Evolutionary conservation across 768 basidiomycete species (phyloP), one percentile per base, ranked within the genome.

Genomic region (Mycena filopes): DNA sequence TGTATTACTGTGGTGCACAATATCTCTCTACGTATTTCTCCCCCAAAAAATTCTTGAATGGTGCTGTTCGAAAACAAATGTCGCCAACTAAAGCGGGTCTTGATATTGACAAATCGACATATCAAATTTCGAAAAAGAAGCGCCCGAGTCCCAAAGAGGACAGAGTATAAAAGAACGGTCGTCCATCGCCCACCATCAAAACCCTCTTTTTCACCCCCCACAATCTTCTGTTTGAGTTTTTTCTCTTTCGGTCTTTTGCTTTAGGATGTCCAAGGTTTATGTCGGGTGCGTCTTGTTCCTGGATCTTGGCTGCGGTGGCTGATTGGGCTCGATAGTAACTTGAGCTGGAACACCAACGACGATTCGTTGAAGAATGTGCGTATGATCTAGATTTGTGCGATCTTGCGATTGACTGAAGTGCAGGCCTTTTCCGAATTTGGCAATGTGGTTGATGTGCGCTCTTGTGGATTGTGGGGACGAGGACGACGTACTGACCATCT

Each of bases 311-410:
- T 26, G 48, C 59, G 49, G 38, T 61, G 48, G 45, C 69, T 71
- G 70, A 72, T 70, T 70, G 69, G 71, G 68, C 62, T 59, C 38
- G 67, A 60, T 72, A 54, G 50, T 55, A 71, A 74, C 66, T 71
- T 66, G 64, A 66, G 64, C 25, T 66, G 64, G 64, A 66, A 60
- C 56, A 66, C 64, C 51, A 42, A 25, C 58, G 64, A 66, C 55
- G 58, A 65, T 1, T 57, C 56, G 36, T 23, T 65, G 56, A 53
- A 42, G 40, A 15, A 43, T 20, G 57, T 60, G 43, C 18, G 57
- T 46, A 25, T 20, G 18, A n/a, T 2, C 15, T 33, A 21, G 36
- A 49, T 65, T 28, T 16, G 26, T 29, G 33, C 53, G 42, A 53
- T 53, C 31, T 46, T 23, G 23, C 29, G 33, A 25, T 18, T 66